Conservation (phyloP, 208 protist species). For the Trypanosoma vivax region DNA sequence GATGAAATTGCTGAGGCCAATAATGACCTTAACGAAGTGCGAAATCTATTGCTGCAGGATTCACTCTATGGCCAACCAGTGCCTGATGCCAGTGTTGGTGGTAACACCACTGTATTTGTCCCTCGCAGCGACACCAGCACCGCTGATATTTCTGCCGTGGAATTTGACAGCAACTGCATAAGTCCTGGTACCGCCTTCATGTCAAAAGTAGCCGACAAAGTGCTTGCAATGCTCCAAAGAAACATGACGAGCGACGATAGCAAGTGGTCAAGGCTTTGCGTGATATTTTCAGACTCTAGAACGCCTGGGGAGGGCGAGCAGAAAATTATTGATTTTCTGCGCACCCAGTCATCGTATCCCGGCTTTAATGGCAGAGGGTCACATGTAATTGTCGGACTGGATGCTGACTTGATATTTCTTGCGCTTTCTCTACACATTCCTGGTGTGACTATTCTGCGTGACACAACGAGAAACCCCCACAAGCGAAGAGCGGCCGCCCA, state of each 20-base stretch:
- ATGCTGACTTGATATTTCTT: slow-evolving; percentile 99
- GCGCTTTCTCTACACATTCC: slow-evolving; percentile 92
- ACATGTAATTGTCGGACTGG: slow-evolving; percentile 97
- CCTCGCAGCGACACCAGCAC: neutral
- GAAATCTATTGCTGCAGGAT: slow-evolving; percentile 27
- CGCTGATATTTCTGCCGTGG: neutral
- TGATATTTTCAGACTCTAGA: slow-evolving; percentile 92
- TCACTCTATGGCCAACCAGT: slow-evolving; percentile 38
- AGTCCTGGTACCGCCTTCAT: slow-evolving; percentile 99
- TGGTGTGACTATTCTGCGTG: slow-evolving; percentile 89
- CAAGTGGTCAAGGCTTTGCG: slow-evolving; percentile 77
- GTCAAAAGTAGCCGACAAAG: slow-evolving; percentile 72
- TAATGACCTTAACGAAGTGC: slow-evolving; percentile 47
- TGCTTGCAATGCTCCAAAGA: slow-evolving; percentile 71
- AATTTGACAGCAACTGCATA: slow-evolving; percentile 98
- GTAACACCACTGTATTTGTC: neutral
- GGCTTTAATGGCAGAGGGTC: slow-evolving; percentile 75
- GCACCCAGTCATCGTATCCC: slow-evolving; percentile 66
- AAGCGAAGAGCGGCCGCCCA: slow-evolving; percentile 2
- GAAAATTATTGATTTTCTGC: slow-evolving; percentile 89
- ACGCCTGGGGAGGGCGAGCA: slow-evolving; percentile 97
- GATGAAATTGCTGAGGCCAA: slow-evolving; percentile 31
- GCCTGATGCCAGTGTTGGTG: no score
- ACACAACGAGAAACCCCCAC: slow-evolving; percentile 29
- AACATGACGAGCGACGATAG: slow-evolving; percentile 48